Conservation (phyloP, 495 filamentous ascomycete species). For the Penicillium crystallinum region DNA sequence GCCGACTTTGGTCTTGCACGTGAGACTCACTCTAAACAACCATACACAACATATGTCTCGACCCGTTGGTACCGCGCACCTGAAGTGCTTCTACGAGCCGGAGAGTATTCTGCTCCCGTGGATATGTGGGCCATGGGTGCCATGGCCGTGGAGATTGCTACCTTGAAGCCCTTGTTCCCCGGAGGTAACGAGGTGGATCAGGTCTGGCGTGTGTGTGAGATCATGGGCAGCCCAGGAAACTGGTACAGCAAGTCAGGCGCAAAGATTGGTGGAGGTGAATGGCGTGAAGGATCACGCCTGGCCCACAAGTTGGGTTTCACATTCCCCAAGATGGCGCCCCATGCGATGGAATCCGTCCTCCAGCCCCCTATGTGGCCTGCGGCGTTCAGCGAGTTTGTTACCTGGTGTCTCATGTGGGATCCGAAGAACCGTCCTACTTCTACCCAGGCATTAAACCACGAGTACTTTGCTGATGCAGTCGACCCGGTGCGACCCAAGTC, state of each 20-base stretch:
- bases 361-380: slow-evolving; percentile 87
- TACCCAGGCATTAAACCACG: slow-evolving; percentile 83
- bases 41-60: slow-evolving; percentile 98
- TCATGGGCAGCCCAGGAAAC: slow-evolving; percentile 98
- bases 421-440: slow-evolving; percentile 93
- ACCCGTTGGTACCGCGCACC: slow-evolving; percentile 98
- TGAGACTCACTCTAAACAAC: slow-evolving; percentile 91
- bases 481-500: slow-evolving; percentile 93
- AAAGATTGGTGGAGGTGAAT: slow-evolving; percentile 92
- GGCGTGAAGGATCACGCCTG: slow-evolving; percentile 88
- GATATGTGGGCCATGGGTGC: slow-evolving; percentile 98
- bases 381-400: slow-evolving; percentile 85
- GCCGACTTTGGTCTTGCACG: slow-evolving; percentile 98
- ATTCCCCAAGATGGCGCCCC: slow-evolving; percentile 98
- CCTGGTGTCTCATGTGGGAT: slow-evolving; percentile 99
- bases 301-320: slow-evolving; percentile 97
- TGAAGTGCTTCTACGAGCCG: slow-evolving; percentile 89
- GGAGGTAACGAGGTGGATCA: slow-evolving; percentile 98
- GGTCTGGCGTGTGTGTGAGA: slow-evolving; percentile 98
- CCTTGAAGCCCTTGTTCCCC: slow-evolving; percentile 93
- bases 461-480: slow-evolving; percentile 93
- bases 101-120: slow-evolving; percentile 95
- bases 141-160: slow-evolving; percentile 99
- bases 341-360: slow-evolving; percentile 92
- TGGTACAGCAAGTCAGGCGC: slow-evolving; percentile 90